A percentile compares a stretch with the other conserved stretches of the same genome.
phyloP scores from a whole-genome alignment of 768 basidiomycete species.

The Leccinum disarticulatum region DNA sequence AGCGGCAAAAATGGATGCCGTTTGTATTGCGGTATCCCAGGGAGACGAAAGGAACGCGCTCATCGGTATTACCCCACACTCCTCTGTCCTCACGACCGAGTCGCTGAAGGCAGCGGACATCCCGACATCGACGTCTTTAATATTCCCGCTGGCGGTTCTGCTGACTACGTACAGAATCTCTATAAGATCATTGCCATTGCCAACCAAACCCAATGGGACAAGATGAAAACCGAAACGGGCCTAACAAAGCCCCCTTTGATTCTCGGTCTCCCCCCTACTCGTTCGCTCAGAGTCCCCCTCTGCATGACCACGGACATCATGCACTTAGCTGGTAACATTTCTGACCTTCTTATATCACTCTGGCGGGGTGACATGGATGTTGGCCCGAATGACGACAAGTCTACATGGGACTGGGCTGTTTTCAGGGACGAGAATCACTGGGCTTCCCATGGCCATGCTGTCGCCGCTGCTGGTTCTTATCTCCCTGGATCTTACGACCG shows the following conservation, averaged over 20 bases:
- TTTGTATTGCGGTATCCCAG: conserved; percentile 26
- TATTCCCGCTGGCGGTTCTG: conserved; percentile 7
- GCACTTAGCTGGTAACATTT: conserved; percentile 12
- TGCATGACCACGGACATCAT: conserved; percentile 44
- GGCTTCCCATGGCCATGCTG: conserved; percentile 16
- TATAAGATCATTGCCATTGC: background rate
- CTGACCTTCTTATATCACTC: background rate
- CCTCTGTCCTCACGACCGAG: conserved; percentile 28
- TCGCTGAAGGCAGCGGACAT: conserved; percentile 29
- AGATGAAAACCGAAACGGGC: conserved; percentile 32
- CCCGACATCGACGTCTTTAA: conserved; percentile 28
- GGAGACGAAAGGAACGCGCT: conserved; percentile 22
- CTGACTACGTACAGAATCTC: conserved; percentile 1
- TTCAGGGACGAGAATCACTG: conserved; percentile 29
- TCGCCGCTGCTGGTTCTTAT: conserved; percentile 7
- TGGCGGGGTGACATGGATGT: background rate
- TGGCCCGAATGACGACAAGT: background rate
- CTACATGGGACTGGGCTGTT: background rate
- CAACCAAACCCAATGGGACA: conserved; percentile 28
- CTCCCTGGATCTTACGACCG: conserved; percentile 21
- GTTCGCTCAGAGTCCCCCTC: conserved; percentile 31
- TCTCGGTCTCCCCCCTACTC: conserved; percentile 25
- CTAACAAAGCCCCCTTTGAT: conserved; percentile 39
- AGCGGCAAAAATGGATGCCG: conserved; percentile 36
- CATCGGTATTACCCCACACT: conserved; percentile 36